phyloP scores from a whole-genome alignment of 2,329 filamentous ascomycete genomes.

The Gaeumannomyces sp. region DNA sequence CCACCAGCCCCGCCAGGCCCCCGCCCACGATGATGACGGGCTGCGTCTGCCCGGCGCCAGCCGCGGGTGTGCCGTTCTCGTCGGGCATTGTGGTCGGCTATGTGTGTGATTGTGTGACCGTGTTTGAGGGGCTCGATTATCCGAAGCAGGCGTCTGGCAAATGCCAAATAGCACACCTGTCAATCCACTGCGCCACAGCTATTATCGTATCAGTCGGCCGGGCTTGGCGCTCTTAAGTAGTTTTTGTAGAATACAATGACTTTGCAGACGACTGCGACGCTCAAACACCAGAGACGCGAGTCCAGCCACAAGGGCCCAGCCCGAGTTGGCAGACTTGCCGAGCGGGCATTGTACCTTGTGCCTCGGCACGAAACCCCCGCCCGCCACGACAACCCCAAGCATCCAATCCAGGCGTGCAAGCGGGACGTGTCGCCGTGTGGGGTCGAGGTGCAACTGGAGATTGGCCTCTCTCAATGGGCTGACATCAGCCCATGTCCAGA shows the following conservation, averaged over 20 bases:
- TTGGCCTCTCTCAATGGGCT: neutral
- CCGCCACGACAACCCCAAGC: neutral
- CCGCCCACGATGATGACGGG: conserved; percentile 51
- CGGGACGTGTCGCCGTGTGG: neutral
- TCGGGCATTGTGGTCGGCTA: neutral
- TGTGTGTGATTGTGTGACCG: neutral
- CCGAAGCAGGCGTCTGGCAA: neutral
- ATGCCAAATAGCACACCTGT: neutral
- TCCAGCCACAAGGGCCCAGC: no score
- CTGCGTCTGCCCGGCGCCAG: neutral
- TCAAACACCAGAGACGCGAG: neutral
- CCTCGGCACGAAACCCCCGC: neutral
- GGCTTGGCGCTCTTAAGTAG: neutral
- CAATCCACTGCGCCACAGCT: neutral
- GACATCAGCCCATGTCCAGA: neutral
- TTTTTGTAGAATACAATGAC: neutral
- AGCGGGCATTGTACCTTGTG: neutral
- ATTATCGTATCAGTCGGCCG: no score
- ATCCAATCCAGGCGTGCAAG: no score
- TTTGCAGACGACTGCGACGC: neutral
- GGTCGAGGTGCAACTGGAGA: neutral
- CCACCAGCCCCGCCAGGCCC: conserved; percentile 53
- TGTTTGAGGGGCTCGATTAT: neutral
- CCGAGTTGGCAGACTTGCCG: no score
- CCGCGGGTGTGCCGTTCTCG: neutral